These are phyloP conservation scores for Paecilomyces fulvus DNA, from an alignment of 2,329 filamentous ascomycete genomes.

Conservation along the genomic window DNA sequence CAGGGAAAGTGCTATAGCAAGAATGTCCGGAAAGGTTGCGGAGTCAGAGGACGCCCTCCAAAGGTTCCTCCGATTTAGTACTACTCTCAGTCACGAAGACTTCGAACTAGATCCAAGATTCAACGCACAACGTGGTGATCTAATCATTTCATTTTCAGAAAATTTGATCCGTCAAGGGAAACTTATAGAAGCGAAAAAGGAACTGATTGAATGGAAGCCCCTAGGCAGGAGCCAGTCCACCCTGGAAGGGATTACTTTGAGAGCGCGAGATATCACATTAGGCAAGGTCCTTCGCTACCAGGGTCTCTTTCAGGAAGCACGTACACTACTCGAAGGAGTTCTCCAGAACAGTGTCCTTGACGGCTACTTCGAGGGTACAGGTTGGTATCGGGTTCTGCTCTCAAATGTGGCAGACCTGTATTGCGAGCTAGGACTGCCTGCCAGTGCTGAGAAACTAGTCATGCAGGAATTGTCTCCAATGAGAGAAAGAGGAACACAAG, in stretches of 20 bases:
- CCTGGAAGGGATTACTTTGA: slow-evolving; percentile 1
- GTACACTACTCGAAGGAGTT: not conserved
- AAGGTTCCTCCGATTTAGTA: not conserved
- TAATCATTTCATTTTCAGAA: slow-evolving; percentile 7
- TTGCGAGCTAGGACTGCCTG: slow-evolving; percentile 2
- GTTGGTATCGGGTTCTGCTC: slow-evolving; percentile 6
- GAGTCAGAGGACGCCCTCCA: not conserved
- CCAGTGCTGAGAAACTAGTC: slow-evolving; percentile 3
- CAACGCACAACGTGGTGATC: slow-evolving; percentile 7
- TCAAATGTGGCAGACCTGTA: slow-evolving; percentile 4
- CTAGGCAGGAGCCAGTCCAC: slow-evolving; percentile 1
- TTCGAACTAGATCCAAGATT: slow-evolving; percentile 1
- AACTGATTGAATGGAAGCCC: slow-evolving; percentile 5
- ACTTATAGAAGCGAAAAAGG: slow-evolving; percentile 6
- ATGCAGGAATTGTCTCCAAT: not conserved
- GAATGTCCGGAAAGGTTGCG: not conserved
- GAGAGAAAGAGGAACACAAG: not conserved
- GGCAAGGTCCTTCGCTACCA: slow-evolving; percentile 6
- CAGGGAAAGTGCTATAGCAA: slow-evolving; percentile 3
- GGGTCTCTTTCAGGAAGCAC: slow-evolving; percentile 1
- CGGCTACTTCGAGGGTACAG: slow-evolving; percentile 1
- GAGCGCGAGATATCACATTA: slow-evolving; percentile 2
- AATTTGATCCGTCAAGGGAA: slow-evolving; percentile 8
- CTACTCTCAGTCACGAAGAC: not conserved
- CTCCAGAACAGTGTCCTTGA: not conserved